Evolutionary conservation across 805 yeast species (phyloP).

Genomic region (Blastobotrys mokoenaii): DNA sequence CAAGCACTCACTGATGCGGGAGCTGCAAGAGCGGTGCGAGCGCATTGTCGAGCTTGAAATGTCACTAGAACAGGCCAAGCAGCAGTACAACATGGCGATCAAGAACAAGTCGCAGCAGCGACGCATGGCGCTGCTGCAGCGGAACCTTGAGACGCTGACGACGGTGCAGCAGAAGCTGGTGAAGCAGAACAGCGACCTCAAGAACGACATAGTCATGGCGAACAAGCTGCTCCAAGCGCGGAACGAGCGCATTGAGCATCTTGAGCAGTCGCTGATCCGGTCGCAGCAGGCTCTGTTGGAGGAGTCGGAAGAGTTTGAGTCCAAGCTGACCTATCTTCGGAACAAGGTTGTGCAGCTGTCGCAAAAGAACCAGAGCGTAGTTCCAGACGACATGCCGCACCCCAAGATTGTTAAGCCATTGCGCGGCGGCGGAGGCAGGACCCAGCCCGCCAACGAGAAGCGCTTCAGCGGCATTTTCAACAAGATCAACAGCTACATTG

Average conservation of each 20-base stretch:
- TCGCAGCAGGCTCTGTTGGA: slow-evolving; percentile 41
- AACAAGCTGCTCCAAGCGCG: slow-evolving; percentile 51
- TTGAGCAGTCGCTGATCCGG: slow-evolving; percentile 38
- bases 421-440: slow-evolving; percentile 39
- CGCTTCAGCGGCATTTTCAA: slow-evolving; percentile 11
- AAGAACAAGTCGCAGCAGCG: slow-evolving; percentile 32
- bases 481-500: slow-evolving; percentile 9
- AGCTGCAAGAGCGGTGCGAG: slow-evolving; percentile 28
- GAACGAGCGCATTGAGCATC: slow-evolving; percentile 45
- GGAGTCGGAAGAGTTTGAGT: slow-evolving; percentile 44
- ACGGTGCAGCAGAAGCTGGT: slow-evolving; percentile 55
- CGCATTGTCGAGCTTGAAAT: slow-evolving; percentile 36
- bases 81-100: slow-evolving; percentile 26
- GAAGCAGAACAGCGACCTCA: slow-evolving; percentile 47
- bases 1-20: slow-evolving; percentile 23
- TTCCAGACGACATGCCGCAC: slow-evolving; percentile 2
- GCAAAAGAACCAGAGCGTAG: not conserved
- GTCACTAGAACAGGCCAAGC: slow-evolving; percentile 34
- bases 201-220: slow-evolving; percentile 47
- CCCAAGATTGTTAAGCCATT: slow-evolving; percentile 48
- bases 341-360: slow-evolving; percentile 12
- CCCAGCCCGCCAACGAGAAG: slow-evolving; percentile 6
- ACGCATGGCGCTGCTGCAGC: slow-evolving; percentile 46
- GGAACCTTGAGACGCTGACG: slow-evolving; percentile 48
- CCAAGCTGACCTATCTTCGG: slow-evolving; percentile 13